Percentiles rank a stretch among this genome's conserved stretches.
These are phyloP conservation scores for Alternaria incomplexa DNA, from an alignment of 2,329 filamentous ascomycete species.

Conservation along the genomic window DNA sequence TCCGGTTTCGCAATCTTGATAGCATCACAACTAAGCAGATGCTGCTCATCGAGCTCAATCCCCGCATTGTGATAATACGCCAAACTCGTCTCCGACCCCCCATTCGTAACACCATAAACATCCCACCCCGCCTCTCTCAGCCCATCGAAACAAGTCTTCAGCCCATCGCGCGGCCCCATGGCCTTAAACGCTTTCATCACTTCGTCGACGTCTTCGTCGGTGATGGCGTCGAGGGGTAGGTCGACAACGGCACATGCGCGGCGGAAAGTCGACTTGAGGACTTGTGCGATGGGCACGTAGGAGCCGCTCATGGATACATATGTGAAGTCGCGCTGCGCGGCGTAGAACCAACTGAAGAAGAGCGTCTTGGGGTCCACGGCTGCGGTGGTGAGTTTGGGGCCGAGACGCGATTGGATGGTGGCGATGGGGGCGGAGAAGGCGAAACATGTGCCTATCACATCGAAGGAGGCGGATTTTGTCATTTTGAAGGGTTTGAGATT, in stretches of 20 bases:
- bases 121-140: conserved; percentile 26
- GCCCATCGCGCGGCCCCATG: conserved; percentile 25
- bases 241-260: conserved; percentile 29
- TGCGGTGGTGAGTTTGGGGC: conserved; percentile 16
- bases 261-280: conserved; percentile 25
- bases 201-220: conserved; percentile 22
- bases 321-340: conserved; percentile 35
- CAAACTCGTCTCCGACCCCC: conserved; percentile 20
- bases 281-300: conserved; percentile 31
- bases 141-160: conserved; percentile 31
- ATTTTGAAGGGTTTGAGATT: not conserved
- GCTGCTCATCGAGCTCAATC: conserved; percentile 23
- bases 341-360: conserved; percentile 38
- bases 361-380: conserved; percentile 27
- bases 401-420: conserved; percentile 23
- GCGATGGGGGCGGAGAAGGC: conserved; percentile 24
- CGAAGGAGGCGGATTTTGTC: conserved; percentile 31
- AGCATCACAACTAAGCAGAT: conserved; percentile 31
- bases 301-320: conserved; percentile 23
- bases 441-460: conserved; percentile 37
- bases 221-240: conserved; percentile 20
- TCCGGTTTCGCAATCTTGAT: conserved; percentile 31
- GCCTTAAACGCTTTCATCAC: conserved; percentile 31
- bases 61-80: conserved; percentile 22
- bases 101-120: conserved; percentile 34